Evolutionary conservation across 2,329 filamentous ascomycete species (phyloP), one percentile per base, ranked within the genome.

Genomic region (Aspergillus melleus): DNA sequence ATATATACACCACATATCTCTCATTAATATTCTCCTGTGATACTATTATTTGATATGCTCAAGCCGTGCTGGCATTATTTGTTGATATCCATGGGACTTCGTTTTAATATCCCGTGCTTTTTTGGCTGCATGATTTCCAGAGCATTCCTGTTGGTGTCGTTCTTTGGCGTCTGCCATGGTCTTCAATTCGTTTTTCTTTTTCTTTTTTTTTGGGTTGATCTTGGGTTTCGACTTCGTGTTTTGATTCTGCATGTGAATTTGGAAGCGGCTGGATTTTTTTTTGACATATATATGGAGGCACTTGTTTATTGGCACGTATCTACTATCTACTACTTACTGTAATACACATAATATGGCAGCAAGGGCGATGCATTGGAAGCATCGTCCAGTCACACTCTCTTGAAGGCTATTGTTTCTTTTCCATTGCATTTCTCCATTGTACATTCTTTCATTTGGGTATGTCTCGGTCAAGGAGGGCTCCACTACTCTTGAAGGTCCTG

Each of bases 221-320:
- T 58, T 62, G 56, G 62, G 60, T 16, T 32, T 60, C 47, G 61
- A 61, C 61, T 59, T 60, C 59, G 49, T 55, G 52, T 55, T 49
- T 64, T 55, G 66, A 59, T 64, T 63, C 61, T 68, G 68, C 62
- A 66, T 66, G 64, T 69, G 64, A 62, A 67, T 70, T 68, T 66
- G 65, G 64, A 64, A 70, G 70, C 67, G 71, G 53, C 50, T 64
- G 65, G 58, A 54, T 53, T 49, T 52, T 54, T 60, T 60, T 62
- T 59, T 66, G 60, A 66, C 69, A 70, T 66, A 70, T 62, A 68
- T 57, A 64, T 60, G 59, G 62, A 61, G 61, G 62, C 49, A 49
- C 30, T 44, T 61, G 61, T 66, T 61, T 42, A 42, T 42, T 42
- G 36, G 14, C 36, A 68, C 68, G 63, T 71, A 67, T 63, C 61